Evolutionary conservation across 2,329 filamentous ascomycete genomes (phyloP).

Genomic region (Claviceps maximensis): DNA sequence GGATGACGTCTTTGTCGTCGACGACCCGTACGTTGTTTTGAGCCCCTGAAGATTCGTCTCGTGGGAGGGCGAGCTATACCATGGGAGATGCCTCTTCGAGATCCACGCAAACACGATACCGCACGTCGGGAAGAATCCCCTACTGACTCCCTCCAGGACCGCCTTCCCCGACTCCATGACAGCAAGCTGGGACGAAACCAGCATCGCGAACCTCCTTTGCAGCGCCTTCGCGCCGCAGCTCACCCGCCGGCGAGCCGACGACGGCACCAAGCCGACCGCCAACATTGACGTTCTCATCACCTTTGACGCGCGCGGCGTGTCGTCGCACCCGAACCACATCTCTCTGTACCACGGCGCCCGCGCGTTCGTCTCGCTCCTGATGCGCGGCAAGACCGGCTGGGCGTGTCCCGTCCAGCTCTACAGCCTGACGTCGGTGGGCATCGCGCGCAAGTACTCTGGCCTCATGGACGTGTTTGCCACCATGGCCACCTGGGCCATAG

Average conservation of each 20-base stretch:
- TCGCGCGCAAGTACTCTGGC: slow-evolving; percentile 69
- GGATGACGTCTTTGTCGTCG: slow-evolving; percentile 75
- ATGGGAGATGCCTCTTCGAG: no score
- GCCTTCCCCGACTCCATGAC: slow-evolving; percentile 88
- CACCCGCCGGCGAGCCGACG: slow-evolving; percentile 17
- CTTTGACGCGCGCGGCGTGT: slow-evolving; percentile 74
- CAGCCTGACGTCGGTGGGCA: slow-evolving; percentile 59
- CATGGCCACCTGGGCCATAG: slow-evolving; percentile 40
- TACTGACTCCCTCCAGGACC: neutral
- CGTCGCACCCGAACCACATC: slow-evolving; percentile 84
- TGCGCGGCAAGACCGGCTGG: slow-evolving; percentile 50
- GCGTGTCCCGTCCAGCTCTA: slow-evolving; percentile 71
- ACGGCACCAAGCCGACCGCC: slow-evolving; percentile 26
- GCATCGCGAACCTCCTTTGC: slow-evolving; percentile 57
- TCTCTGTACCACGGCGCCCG: slow-evolving; percentile 74
- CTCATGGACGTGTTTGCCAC: slow-evolving; percentile 67
- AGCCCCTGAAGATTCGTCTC: no score
- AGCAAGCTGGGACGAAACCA: slow-evolving; percentile 55
- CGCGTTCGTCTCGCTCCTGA: slow-evolving; percentile 54
- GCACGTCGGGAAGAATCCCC: no score
- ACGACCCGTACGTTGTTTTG: slow-evolving; percentile 47
- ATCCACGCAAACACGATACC: no score
- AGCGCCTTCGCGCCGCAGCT: slow-evolving; percentile 61
- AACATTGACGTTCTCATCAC: slow-evolving; percentile 76
- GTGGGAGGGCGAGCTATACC: no score